phyloP scores from a whole-genome alignment of 1,284 basidiomycete genomes.

The Vanrija pseudolonga region DNA sequence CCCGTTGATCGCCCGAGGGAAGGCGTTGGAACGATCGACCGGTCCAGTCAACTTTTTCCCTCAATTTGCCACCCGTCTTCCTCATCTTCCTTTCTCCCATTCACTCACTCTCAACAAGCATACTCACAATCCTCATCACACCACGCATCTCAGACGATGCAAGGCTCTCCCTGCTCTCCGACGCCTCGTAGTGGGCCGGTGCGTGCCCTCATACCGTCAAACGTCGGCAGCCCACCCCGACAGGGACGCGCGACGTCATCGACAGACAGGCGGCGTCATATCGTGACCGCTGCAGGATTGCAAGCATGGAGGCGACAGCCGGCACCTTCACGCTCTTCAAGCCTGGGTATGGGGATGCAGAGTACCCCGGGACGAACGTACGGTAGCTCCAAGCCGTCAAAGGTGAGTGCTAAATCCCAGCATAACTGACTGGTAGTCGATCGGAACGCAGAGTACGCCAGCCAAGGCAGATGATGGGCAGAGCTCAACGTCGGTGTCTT shows the following conservation, averaged over 20 bases:
- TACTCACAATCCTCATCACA: no score
- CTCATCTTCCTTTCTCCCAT: neutral
- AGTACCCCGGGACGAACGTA: constrained; percentile 21
- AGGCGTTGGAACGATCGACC: neutral
- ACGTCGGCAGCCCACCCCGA: neutral
- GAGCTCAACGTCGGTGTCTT: neutral
- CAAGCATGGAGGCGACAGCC: neutral
- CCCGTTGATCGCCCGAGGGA: neutral
- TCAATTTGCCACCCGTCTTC: neutral
- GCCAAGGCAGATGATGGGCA: no score
- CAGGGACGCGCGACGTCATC: neutral
- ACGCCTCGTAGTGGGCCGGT: neutral
- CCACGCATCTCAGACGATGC: no score
- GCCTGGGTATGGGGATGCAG: constrained; percentile 27
- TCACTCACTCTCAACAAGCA: neutral
- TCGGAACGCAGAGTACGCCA: neutral
- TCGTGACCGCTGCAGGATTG: neutral
- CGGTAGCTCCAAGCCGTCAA: neutral
- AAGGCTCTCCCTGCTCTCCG: no score
- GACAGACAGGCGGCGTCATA: neutral
- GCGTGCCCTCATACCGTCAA: neutral
- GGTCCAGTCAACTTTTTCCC: neutral
- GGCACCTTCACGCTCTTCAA: neutral
- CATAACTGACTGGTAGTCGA: neutral
- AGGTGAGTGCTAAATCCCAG: neutral